phyloP scores from a whole-genome alignment of 2,329 filamentous ascomycete species.

The Alternaria atra region DNA sequence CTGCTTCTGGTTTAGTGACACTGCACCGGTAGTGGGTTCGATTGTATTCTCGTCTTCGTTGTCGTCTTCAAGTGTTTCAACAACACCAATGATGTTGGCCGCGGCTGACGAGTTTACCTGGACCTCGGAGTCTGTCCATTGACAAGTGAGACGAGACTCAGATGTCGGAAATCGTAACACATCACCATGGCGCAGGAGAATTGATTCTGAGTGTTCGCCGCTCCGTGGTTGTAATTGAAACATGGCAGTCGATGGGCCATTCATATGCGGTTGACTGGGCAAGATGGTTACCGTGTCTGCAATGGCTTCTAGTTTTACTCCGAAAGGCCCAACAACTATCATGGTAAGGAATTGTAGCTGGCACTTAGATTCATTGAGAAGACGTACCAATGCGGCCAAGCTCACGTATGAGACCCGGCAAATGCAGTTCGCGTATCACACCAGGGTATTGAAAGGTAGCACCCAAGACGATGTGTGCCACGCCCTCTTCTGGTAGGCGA shows the following conservation, averaged over 20 bases:
- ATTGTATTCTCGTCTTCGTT: constrained; percentile 38
- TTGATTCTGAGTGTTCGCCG: constrained; percentile 28
- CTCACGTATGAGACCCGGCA: constrained; percentile 8
- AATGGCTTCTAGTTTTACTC: constrained; percentile 40
- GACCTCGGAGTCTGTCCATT: constrained; percentile 32
- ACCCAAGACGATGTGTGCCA: constrained; percentile 13
- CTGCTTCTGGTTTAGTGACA: constrained; percentile 23
- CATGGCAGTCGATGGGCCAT: neutral
- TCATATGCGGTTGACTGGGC: constrained; percentile 15
- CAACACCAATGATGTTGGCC: constrained; percentile 7
- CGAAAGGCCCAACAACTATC: constrained; percentile 26
- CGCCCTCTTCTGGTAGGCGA: constrained; percentile 11
- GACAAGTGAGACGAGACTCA: constrained; percentile 22
- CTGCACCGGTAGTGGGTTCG: constrained; percentile 28
- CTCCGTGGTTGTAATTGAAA: constrained; percentile 33
- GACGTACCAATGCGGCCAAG: constrained; percentile 33
- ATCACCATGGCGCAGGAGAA: constrained; percentile 43
- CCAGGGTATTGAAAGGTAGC: neutral
- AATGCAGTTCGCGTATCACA: constrained; percentile 4
- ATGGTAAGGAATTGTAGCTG: neutral
- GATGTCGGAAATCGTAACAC: constrained; percentile 25
- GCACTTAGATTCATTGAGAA: neutral
- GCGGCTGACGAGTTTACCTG: constrained; percentile 46
- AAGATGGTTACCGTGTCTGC: constrained; percentile 25
- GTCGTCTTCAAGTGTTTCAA: constrained; percentile 23